Evolutionary conservation across 768 basidiomycete genomes (phyloP), one percentile per base, ranked within the genome.

Genomic region (Boletus reticuloceps): DNA sequence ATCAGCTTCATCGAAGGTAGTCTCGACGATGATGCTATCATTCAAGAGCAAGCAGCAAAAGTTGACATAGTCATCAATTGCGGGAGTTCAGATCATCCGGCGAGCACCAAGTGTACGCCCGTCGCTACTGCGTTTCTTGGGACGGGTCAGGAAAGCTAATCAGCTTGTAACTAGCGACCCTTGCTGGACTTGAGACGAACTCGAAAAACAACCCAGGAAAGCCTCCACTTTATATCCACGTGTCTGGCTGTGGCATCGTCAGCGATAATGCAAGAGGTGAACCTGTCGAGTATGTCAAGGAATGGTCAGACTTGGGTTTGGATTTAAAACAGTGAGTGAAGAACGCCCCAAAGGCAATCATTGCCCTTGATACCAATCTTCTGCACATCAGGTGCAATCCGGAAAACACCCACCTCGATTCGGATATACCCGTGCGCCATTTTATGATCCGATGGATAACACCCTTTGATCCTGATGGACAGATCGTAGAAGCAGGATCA

Each of bases 161-260:
- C 6, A n/a, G 29, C 10, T 11, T 22, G 1, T 25, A 25, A 42
- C 45, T 52, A 74, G 78, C 75, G 1, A 77, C 69, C 25, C 69
- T 79, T 3, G 64, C 62, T 2, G 77, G 75, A 13, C 64, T 79
- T 16, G 69, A 74, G 57, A 70, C 60, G n/a, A 68, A 67, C 52
- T 73, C 75, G 16, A 65, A 62, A n/a, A 61, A 58, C 29, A 62
- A 70, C 13, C 73, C 74, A 2, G 74, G 67, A 13, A 69, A 71
- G 27, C 73, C 76, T 2, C 79, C 77, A 0, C 52, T 78, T 22
- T 79, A 77, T 50, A 68, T 79, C 45, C 77, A 80, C 39, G 63
- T 77, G 19, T 78, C 77, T 2, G 77, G 78, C 4, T 63, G 66
- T 12, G 77, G 73, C 19, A 72, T 79, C 43, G 45, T 71, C 34